Percentiles rank a stretch among this genome's conserved stretches.
phyloP scores from a whole-genome alignment of 805 yeast species.

The Ogataea nitratoaversa region DNA sequence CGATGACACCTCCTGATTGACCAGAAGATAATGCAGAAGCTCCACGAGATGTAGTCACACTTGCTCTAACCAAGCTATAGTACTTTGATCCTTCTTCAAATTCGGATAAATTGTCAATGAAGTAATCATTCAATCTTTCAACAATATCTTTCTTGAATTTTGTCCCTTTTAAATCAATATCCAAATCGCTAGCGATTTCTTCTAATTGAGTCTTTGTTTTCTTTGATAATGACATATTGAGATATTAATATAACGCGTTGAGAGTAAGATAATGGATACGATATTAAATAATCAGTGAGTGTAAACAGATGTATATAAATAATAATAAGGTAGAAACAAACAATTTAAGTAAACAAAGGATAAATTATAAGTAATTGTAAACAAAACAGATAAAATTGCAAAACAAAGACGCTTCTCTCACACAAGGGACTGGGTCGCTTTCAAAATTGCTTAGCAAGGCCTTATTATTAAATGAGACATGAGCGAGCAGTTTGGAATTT shows the following conservation, averaged over 20 bases:
- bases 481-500: no score
- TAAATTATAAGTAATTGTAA: not conserved
- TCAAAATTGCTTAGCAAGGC: no score
- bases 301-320: no score
- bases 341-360: not conserved
- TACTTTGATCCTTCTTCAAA: slow-evolving; percentile 24
- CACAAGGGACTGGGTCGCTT: not conserved
- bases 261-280: not conserved
- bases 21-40: slow-evolving; percentile 5
- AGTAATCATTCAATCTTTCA: slow-evolving; percentile 19
- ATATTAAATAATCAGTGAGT: not conserved
- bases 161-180: slow-evolving; percentile 19
- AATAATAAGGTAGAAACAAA: no score
- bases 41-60: slow-evolving; percentile 6
- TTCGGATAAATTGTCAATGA: slow-evolving; percentile 19
- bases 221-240: slow-evolving; percentile 22
- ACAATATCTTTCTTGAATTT: slow-evolving; percentile 27
- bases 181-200: slow-evolving; percentile 29
- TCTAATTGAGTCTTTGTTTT: slow-evolving; percentile 29
- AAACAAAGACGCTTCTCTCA: not conserved
- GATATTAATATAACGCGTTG: no score
- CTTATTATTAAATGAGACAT: no score
- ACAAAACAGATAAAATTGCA: not conserved
- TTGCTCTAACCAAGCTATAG: slow-evolving; percentile 22
- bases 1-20: not conserved